These are phyloP conservation scores for Phialophora verrucosa DNA, from an alignment of 2,329 filamentous ascomycete genomes.

Conservation along the genomic window DNA sequence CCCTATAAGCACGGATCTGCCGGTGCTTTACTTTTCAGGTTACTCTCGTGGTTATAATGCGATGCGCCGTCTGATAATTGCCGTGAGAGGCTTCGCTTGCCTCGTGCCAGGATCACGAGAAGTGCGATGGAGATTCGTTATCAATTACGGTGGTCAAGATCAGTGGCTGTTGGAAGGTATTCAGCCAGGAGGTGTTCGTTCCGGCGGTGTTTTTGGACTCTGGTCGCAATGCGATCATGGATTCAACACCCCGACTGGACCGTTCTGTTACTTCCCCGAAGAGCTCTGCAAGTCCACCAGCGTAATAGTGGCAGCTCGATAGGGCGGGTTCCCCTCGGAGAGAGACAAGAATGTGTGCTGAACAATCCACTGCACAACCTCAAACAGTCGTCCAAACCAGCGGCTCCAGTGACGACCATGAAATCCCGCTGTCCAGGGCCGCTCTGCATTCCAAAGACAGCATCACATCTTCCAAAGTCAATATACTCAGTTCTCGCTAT, in stretches of 20 bases:
- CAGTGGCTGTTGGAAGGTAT: constrained; percentile 41
- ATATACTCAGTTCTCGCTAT: not conserved
- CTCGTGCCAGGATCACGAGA: constrained; percentile 36
- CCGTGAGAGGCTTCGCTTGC: constrained; percentile 31
- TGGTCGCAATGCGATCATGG: constrained; percentile 39
- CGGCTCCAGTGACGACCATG: not conserved
- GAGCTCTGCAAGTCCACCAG: constrained; percentile 37
- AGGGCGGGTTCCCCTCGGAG: not conserved
- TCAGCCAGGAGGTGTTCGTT: constrained; percentile 39
- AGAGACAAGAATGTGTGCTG: not conserved
- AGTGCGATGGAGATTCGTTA: constrained; percentile 39
- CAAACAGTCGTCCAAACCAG: not conserved
- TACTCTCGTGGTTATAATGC: constrained; percentile 30
- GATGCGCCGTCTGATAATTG: constrained; percentile 27
- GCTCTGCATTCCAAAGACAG: not conserved
- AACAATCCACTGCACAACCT: not conserved
- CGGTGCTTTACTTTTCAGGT: constrained; percentile 37
- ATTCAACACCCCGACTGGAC: constrained; percentile 33
- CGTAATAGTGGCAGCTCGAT: constrained; percentile 28
- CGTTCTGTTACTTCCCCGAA: constrained; percentile 38
- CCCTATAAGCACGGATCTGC: constrained; percentile 33
- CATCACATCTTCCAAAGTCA: not conserved
- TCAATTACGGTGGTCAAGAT: constrained; percentile 38
- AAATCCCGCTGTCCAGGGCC: not conserved
- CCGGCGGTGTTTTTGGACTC: constrained; percentile 38